A percentile compares a stretch with the other conserved stretches of the same genome.
Evolutionary conservation across 2,329 filamentous ascomycete genomes (phyloP).

Genomic region (Coniochaeta prunicola): DNA sequence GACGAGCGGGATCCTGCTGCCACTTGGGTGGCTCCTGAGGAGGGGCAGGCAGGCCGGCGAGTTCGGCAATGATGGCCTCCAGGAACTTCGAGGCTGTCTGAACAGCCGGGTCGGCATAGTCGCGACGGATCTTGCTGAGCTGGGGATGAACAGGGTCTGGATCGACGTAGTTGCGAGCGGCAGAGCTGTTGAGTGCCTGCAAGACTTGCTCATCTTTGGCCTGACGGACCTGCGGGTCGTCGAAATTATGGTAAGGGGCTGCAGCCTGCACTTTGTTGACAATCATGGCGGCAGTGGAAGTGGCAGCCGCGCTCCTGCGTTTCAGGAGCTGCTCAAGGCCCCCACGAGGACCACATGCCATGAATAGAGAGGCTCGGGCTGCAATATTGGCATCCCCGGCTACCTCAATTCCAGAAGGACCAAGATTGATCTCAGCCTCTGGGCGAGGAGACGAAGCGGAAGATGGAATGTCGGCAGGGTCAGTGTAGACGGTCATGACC

Average conservation of each 20-base stretch:
- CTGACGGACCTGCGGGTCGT: constrained; percentile 4
- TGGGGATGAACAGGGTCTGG: constrained; percentile 29
- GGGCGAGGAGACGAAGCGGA: constrained; percentile 46
- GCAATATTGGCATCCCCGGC: neutral
- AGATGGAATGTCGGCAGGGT: constrained; percentile 45
- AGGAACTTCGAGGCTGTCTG: constrained; percentile 35
- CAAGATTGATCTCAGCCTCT: constrained; percentile 1
- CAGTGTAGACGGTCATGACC: constrained; percentile 54
- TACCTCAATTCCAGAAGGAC: constrained; percentile 8
- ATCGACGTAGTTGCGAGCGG: constrained; percentile 34
- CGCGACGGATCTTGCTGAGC: constrained; percentile 22
- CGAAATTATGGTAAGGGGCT: neutral
- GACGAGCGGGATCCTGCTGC: constrained; percentile 25
- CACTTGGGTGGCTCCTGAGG: constrained; percentile 21
- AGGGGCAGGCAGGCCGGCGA: constrained; percentile 31
- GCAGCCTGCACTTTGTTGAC: neutral
- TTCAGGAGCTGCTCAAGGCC: neutral
- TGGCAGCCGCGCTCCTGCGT: constrained; percentile 1
- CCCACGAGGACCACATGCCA: neutral
- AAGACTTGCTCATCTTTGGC: constrained; percentile 29
- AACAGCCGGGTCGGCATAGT: constrained; percentile 35
- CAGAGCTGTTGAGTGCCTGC: constrained; percentile 35
- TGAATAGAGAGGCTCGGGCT: neutral
- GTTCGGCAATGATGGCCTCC: constrained; percentile 31
- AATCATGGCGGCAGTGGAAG: neutral